Evolutionary conservation across 2,329 filamentous ascomycete genomes (phyloP).

Genomic region (Orbilia oligospora): DNA sequence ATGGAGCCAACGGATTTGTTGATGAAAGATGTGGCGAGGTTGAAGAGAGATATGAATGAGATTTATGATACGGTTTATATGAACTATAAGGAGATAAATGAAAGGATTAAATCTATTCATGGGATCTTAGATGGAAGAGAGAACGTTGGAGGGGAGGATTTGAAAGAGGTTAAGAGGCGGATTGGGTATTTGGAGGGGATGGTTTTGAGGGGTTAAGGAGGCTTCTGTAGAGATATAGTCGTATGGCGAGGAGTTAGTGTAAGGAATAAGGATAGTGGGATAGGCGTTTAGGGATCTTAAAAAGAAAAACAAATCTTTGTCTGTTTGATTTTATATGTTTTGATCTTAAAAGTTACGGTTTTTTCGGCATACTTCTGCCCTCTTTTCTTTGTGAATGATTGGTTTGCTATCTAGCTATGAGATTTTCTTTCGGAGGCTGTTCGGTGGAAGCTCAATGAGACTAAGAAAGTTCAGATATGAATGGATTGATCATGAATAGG

Average conservation of each 20-base stretch:
- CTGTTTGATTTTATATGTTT: no score
- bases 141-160: conserved; percentile 27
- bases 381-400: no score
- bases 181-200: conserved; percentile 39
- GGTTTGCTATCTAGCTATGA: no score
- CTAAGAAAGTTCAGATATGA: no score
- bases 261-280: not conserved
- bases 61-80: conserved; percentile 35
- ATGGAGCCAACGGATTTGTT: conserved; percentile 23
- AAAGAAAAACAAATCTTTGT: no score
- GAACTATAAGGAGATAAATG: conserved; percentile 38
- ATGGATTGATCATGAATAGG: no score
- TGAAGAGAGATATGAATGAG: conserved; percentile 47
- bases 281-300: not conserved
- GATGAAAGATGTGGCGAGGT: conserved; percentile 25
- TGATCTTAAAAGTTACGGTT: no score
- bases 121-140: conserved; percentile 34
- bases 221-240: not conserved
- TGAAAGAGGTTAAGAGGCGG: conserved; percentile 41
- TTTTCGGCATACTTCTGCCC: no score
- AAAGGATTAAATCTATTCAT: conserved; percentile 43
- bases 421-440: no score
- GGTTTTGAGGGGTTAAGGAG: conserved; percentile 16
- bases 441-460: no score
- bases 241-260: not conserved